Evolutionary conservation across 768 basidiomycete species (phyloP).

Genomic region (Boletus rufocinnamomeus): DNA sequence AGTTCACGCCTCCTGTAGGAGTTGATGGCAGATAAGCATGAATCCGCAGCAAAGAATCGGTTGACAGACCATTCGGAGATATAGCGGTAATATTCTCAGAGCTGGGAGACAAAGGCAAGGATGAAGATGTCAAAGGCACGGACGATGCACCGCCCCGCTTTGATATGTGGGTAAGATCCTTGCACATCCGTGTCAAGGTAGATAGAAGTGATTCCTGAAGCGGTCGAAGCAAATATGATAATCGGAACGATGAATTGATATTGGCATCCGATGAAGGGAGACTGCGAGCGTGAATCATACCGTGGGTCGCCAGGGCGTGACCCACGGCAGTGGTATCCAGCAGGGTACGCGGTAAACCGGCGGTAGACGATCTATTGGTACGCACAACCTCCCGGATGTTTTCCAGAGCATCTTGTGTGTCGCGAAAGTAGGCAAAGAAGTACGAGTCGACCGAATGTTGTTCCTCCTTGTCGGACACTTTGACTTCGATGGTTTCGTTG

Average conservation of each 20-base stretch:
- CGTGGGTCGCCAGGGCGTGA: constrained; percentile 23
- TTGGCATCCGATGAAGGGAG: constrained; percentile 38
- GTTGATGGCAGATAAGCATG: constrained; percentile 85
- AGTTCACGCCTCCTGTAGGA: constrained; percentile 37
- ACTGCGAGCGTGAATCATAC: constrained; percentile 43
- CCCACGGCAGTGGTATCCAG: constrained; percentile 65
- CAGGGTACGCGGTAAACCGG: constrained; percentile 34
- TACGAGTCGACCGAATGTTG: constrained; percentile 81
- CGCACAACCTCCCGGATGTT: constrained; percentile 80
- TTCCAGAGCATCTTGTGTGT: constrained; percentile 73
- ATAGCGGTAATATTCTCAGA: constrained; percentile 7
- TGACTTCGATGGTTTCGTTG: constrained; percentile 93
- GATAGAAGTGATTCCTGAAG: constrained; percentile 58
- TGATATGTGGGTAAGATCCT: constrained; percentile 74
- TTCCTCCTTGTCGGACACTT: constrained; percentile 80
- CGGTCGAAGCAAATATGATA: constrained; percentile 67
- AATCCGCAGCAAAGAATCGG: constrained; percentile 38
- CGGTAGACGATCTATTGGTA: constrained; percentile 42
- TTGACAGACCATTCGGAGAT: constrained; percentile 13
- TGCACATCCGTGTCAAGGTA: constrained; percentile 36
- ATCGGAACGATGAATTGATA: constrained; percentile 53
- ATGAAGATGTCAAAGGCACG: no score
- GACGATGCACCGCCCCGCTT: constrained; percentile 57
- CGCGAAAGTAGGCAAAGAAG: constrained; percentile 93
- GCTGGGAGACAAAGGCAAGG: constrained; percentile 20